Evolutionary conservation across 2,329 filamentous ascomycete species (phyloP).

Genomic region (Pestalotiopsis sp.): DNA sequence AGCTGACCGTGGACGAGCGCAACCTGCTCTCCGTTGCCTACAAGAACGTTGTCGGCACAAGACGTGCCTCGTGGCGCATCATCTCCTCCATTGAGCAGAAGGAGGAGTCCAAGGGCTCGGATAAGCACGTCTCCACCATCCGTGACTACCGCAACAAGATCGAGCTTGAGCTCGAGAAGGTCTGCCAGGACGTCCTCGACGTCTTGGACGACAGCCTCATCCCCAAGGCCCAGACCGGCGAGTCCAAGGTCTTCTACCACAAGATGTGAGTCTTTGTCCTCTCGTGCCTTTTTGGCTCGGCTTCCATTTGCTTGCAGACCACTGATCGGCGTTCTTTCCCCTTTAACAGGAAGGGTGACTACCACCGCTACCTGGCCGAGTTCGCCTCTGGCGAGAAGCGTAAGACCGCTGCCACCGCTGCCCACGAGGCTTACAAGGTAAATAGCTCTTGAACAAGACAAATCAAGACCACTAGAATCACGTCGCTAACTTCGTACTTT

Average conservation of each 20-base stretch:
- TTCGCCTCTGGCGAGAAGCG: slow-evolving; percentile 92
- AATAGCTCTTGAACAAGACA: slow-evolving; percentile 26
- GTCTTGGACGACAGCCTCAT: slow-evolving; percentile 93
- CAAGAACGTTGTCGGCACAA: slow-evolving; percentile 99
- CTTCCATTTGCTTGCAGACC: slow-evolving; percentile 5
- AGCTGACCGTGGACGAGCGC: slow-evolving; percentile 94
- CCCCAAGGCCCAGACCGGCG: slow-evolving; percentile 92
- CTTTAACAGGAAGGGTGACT: slow-evolving; percentile 84
- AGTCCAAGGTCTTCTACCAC: slow-evolving; percentile 99
- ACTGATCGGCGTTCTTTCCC: slow-evolving; percentile 13
- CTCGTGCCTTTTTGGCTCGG: slow-evolving; percentile 28
- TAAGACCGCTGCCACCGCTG: slow-evolving; percentile 83
- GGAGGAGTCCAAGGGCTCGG: slow-evolving; percentile 98
- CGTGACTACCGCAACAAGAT: slow-evolving; percentile 99
- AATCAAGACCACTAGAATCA: not conserved
- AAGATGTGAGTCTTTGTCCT: slow-evolving; percentile 76
- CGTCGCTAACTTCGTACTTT: slow-evolving; percentile 5
- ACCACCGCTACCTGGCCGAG: slow-evolving; percentile 94
- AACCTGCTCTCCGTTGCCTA: slow-evolving; percentile 98
- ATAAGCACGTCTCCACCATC: slow-evolving; percentile 93
- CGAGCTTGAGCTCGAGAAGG: slow-evolving; percentile 93
- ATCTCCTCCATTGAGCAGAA: slow-evolving; percentile 99
- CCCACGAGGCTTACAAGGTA: slow-evolving; percentile 98
- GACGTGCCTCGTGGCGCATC: slow-evolving; percentile 98
- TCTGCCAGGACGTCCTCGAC: slow-evolving; percentile 96